Evolutionary conservation across 2,329 filamentous ascomycete genomes (phyloP).

Genomic region (Xylaria sp.): DNA sequence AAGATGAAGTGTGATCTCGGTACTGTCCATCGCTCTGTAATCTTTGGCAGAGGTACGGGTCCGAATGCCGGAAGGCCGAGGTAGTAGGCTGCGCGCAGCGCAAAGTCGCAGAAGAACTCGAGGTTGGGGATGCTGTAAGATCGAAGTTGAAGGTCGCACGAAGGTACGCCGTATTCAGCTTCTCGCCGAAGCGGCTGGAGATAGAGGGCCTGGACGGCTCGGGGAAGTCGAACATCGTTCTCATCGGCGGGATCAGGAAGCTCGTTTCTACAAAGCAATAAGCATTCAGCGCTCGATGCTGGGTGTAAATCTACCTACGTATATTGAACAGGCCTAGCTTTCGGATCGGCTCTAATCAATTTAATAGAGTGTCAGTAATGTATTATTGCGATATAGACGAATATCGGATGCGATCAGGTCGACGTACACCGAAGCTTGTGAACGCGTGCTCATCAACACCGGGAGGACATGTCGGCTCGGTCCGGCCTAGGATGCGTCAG

Average conservation of each 20-base stretch:
- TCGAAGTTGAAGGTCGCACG: constrained; percentile 89
- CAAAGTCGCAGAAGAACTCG: constrained; percentile 94
- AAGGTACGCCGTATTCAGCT: constrained; percentile 76
- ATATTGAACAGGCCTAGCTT: constrained; percentile 24
- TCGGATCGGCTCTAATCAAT: background rate
- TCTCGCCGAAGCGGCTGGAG: constrained; percentile 80
- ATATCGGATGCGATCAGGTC: background rate
- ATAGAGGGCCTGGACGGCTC: constrained; percentile 84
- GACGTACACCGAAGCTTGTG: constrained; percentile 38
- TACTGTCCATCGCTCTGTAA: constrained; percentile 93
- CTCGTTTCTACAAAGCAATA: constrained; percentile 35
- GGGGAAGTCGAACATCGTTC: constrained; percentile 64
- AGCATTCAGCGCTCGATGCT: constrained; percentile 18
- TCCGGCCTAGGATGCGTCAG: constrained; percentile 36
- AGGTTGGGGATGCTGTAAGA: constrained; percentile 90
- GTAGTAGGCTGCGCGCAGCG: constrained; percentile 92
- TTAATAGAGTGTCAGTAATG: constrained; percentile 21
- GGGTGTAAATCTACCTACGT: constrained; percentile 29
- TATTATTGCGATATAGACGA: background rate
- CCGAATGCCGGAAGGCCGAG: constrained; percentile 84
- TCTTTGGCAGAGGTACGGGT: constrained; percentile 82
- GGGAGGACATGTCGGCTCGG: constrained; percentile 36
- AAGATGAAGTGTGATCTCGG: constrained; percentile 87
- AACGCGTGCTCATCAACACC: constrained; percentile 32
- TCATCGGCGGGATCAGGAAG: constrained; percentile 34